Evolutionary conservation across 345 rosid genomes (phyloP), one percentile per base, ranked within the genome.

Genomic region (Linum lewisii): DNA sequence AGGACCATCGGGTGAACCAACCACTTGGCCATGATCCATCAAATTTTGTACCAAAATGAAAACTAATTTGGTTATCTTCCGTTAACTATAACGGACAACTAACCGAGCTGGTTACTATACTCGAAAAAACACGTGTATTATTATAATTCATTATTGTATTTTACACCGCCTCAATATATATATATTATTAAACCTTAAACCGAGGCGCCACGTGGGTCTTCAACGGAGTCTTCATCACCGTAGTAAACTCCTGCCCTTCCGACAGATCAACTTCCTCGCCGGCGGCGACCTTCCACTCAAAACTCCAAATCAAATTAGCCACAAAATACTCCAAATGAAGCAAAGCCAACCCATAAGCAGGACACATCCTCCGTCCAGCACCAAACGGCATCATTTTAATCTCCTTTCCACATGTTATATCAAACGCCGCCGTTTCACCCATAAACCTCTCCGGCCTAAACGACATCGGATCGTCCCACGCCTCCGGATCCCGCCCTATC

Each of bases 281-380:
- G n/a, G 13, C 44, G 9, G 29, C 20, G 15, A 21, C 42, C 7
- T 25, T 29, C 60, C 60, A 57, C 37, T 57, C 44, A 32, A 25
- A 57, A 9, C 34, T 29, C 60, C 60, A 57, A 57, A 29, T 13
- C 60, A 57, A 57, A 32, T 57, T 57, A 0, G 44, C 38, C 38
- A 57, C 44, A 16, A 57, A 57, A 57, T 57, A 57, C 42, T 57
- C 60, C 60, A 57, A 26, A 57, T 57, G 44, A 7, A 25, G 60
- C 42, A 57, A 1, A 15, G 44, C 60, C 7, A 57, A 32, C 8
- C 60, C 44, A 57, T 5, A 16, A 7, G 21, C 44, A 6, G 44
- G 60, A 29, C 60, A 57, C 18, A 57, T 57, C 22, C 60, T 26
- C 60, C 60, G 26, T 37, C 60, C 5, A 14, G 34, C 60, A 15